Base-by-base conservation (phyloP, 306 rosid genomes). In the Casuarina cunninghamiana region DNA sequence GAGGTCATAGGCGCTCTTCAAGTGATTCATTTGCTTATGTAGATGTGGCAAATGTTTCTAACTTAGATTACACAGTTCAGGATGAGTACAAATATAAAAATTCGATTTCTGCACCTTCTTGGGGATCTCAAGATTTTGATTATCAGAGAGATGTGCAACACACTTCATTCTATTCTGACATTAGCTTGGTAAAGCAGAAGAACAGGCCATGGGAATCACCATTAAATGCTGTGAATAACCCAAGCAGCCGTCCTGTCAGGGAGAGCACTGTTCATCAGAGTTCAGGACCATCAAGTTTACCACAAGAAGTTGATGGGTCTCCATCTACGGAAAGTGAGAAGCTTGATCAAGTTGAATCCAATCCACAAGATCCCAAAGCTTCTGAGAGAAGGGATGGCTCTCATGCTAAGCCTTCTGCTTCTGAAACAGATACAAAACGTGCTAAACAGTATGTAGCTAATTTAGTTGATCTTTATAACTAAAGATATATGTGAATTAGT, bases 1-100 rank as follows among this genome's bases (percentile, higher is more conserved):
- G 91, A 61, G 97, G 96, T 79, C 99, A 96, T 84, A 87, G 99
- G 74, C 99, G 99, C 69, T 96, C 99, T 39, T 96, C 99, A 45
- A 96, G 99, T 83, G 99, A 96, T 86, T 96, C 99, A 53, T 96
- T 90, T 86, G 94, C 99, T 37, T 96, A 96, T 79, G 53, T 87
- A 58, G 99, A 96, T 74, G 69, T 87, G 11, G 67, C 57, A 53
- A 87, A 86, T 82, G 82, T 69, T 45, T 80, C 96, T 57, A 87
- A 86, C 83, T 55, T 84, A 17, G 85, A 75, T 74, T 88, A 85
- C 71, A 68, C 83, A 13, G 82, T 84, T 74, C 97, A 88, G 73
- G 93, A 91, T 42, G 97, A 91, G 16, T 82, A 80, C 84, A 87
- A 81, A 80, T 87, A 76, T 82, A 87, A 80, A 78, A 92, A 85